Conservation (phyloP, 2,329 filamentous ascomycete species). For the Pseudocercospora ulei region DNA sequence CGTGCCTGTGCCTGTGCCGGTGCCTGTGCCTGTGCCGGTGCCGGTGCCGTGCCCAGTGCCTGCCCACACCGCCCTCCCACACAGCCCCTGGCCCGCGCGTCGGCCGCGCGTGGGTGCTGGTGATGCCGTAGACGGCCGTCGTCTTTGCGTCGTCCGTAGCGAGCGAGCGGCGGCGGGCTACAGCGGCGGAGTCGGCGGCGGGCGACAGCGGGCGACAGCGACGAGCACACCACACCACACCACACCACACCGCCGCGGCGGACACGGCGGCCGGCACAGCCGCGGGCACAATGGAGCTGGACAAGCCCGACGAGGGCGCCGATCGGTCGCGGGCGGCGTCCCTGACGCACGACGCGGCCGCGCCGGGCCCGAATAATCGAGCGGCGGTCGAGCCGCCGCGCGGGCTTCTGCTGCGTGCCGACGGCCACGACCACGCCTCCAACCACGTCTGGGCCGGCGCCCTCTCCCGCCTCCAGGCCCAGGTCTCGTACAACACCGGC, state of each 20-base stretch:
- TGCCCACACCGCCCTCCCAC: too few species aligned
- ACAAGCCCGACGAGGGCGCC: constrained; percentile 16
- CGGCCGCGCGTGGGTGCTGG: not conserved
- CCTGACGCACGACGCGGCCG: constrained; percentile 23
- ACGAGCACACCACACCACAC: too few species aligned
- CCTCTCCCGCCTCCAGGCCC: constrained; percentile 41
- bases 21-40: too few species aligned
- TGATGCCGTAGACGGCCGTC: constrained; percentile 4
- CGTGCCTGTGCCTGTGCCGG: too few species aligned
- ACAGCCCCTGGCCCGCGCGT: too few species aligned
- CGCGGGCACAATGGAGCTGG: constrained; percentile 20
- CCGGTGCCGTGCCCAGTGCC: too few species aligned
- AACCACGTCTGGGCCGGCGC: constrained; percentile 35
- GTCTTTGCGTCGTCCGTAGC: constrained; percentile 1
- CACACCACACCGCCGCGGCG: too few species aligned
- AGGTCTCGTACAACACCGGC: constrained; percentile 41
- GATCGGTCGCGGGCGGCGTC: constrained; percentile 19
- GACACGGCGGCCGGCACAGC: too few species aligned
- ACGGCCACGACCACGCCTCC: constrained; percentile 16
- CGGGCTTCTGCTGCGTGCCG: constrained; percentile 11
- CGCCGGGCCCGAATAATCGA: constrained; percentile 13
- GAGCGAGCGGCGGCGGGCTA: too few species aligned
- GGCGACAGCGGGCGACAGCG: too few species aligned
- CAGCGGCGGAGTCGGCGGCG: too few species aligned
- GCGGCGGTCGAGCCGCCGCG: constrained; percentile 16